Percentiles rank a stretch among this genome's conserved stretches.
Conservation (phyloP, 2,329 filamentous ascomycete genomes). For the Cordyceps farinosa region DNA sequence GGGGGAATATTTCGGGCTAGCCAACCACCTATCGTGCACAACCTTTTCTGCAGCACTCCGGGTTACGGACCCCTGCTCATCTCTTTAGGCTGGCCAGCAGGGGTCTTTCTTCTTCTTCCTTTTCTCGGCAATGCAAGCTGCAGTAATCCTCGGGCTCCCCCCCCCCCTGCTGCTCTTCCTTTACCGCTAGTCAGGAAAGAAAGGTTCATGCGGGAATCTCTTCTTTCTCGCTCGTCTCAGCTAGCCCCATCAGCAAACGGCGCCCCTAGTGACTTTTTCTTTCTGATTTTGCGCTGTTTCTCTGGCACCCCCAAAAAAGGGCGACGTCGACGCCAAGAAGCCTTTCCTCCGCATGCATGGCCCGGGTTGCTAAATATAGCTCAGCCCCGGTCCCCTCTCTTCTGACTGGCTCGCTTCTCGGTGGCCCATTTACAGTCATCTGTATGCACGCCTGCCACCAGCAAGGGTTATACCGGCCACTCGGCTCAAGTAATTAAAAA, state of each 20-base stretch:
- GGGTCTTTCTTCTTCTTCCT: not conserved
- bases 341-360: not conserved
- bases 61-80: not conserved
- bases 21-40: not conserved
- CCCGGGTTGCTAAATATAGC: conserved; percentile 4
- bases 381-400: not conserved
- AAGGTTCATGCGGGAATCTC: not conserved
- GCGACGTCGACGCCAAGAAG: not conserved
- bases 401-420: conserved; percentile 6
- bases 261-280: not conserved
- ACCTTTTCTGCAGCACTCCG: not conserved
- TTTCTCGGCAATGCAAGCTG: not conserved
- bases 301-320: not conserved
- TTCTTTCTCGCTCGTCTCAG: not conserved
- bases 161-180: not conserved
- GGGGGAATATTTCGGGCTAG: not conserved
- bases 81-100: not conserved
- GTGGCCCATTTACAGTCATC: too few species aligned
- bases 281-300: not conserved
- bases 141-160: not conserved
- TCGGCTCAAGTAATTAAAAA: not conserved
- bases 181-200: not conserved
- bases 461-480: not conserved
- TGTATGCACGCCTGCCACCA: too few species aligned
- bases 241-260: not conserved